These are phyloP conservation scores for Zea mays DNA, from an alignment of 176 grass and related monocot species.

Conservation along the genomic window DNA sequence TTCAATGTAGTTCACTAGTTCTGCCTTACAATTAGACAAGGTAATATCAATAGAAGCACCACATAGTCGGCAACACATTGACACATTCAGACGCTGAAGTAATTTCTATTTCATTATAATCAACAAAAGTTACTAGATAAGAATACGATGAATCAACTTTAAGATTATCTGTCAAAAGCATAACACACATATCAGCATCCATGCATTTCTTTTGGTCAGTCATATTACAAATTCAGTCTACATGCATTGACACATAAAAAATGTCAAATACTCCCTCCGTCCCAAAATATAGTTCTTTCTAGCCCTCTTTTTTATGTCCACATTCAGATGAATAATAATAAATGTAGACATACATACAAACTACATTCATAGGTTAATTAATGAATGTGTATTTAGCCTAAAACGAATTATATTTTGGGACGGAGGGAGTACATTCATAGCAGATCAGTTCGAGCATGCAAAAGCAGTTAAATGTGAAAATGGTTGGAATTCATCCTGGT, in stretches of 20 bases:
- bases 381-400: no score
- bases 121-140: background rate
- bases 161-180: constrained; percentile 1
- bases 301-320: no score
- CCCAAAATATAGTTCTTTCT: no score
- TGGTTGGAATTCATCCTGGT: no score
- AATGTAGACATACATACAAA: no score
- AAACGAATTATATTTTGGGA: no score
- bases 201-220: background rate
- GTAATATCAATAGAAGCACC: background rate
- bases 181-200: background rate
- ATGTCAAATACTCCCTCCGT: no score
- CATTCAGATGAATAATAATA: no score
- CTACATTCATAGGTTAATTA: no score
- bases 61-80: background rate
- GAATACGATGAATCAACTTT: background rate
- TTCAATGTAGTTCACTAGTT: background rate
- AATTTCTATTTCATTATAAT: background rate
- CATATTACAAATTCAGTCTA: background rate
- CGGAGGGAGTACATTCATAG: no score
- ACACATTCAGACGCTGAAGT: background rate
- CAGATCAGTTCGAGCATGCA: no score
- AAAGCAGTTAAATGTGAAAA: no score
- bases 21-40: constrained; percentile 15
- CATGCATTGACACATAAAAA: background rate